A percentile compares a stretch with the other conserved stretches of the same genome.
These are phyloP conservation scores for Talaromyces borbonicus DNA, from an alignment of 495 filamentous ascomycete species.

Conservation along the genomic window DNA sequence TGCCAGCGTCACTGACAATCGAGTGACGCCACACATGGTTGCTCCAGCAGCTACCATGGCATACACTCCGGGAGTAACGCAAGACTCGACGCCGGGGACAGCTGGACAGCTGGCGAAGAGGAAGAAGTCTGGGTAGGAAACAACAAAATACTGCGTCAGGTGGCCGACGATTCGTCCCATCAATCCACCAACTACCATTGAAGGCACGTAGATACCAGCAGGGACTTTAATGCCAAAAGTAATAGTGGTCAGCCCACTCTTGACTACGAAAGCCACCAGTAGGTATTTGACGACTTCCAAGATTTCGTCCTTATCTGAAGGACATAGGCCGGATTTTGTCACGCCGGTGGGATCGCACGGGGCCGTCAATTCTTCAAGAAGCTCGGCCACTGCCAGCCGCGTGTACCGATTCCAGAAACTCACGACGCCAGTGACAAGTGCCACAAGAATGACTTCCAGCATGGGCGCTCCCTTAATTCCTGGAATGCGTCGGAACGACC, in stretches of 20 bases:
- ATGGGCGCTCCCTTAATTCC: slow-evolving; percentile 76
- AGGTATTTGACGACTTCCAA: slow-evolving; percentile 59
- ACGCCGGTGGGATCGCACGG: slow-evolving; percentile 64
- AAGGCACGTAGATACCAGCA: slow-evolving; percentile 93
- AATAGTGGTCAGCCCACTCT: slow-evolving; percentile 75
- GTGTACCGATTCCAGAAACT: slow-evolving; percentile 94
- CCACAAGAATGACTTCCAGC: slow-evolving; percentile 81
- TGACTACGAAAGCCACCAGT: slow-evolving; percentile 74
- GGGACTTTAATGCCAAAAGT: slow-evolving; percentile 95
- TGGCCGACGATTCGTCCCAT: slow-evolving; percentile 87
- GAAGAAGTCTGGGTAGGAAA: slow-evolving; percentile 58
- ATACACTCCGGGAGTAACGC: slow-evolving; percentile 92
- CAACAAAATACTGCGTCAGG: slow-evolving; percentile 69
- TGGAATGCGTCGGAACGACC: slow-evolving; percentile 72
- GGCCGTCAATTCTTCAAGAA: slow-evolving; percentile 81
- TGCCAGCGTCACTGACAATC: slow-evolving; percentile 85
- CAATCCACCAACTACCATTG: slow-evolving; percentile 94
- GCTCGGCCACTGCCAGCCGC: slow-evolving; percentile 78
- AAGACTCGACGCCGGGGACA: slow-evolving; percentile 60
- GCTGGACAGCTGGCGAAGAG: slow-evolving; percentile 67
- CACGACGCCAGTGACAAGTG: slow-evolving; percentile 68
- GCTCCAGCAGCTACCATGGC: slow-evolving; percentile 90
- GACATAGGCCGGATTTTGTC: slow-evolving; percentile 61
- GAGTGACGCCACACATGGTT: slow-evolving; percentile 96
- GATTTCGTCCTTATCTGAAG: slow-evolving; percentile 58